Evolutionary conservation across 805 yeast species (phyloP).

Genomic region (Zygoascus ofunaensis): DNA sequence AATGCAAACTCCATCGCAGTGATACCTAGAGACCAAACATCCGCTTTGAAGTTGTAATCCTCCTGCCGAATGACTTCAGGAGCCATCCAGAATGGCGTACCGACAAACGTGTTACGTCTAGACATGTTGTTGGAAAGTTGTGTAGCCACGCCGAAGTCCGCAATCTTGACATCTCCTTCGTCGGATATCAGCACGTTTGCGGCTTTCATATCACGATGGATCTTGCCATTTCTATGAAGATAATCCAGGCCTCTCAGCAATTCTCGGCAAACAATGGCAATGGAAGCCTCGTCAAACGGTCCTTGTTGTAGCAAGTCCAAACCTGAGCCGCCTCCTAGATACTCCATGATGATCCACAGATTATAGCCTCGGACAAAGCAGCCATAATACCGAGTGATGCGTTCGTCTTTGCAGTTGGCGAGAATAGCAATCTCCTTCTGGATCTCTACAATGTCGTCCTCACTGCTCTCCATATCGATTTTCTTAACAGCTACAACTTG

Average conservation of each 20-base stretch:
- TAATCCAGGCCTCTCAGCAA: slow-evolving; percentile 54
- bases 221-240: slow-evolving; percentile 60
- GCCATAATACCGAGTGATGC: slow-evolving; percentile 61
- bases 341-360: slow-evolving; percentile 77
- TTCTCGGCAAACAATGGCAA: slow-evolving; percentile 46
- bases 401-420: slow-evolving; percentile 53
- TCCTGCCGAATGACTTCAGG: slow-evolving; percentile 95
- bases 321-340: slow-evolving; percentile 68
- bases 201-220: slow-evolving; percentile 90
- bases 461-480: slow-evolving; percentile 58
- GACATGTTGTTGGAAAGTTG: slow-evolving; percentile 51
- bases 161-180: slow-evolving; percentile 71
- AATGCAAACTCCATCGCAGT: slow-evolving; percentile 64
- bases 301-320: slow-evolving; percentile 44
- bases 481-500: slow-evolving; percentile 23
- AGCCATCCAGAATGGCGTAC: slow-evolving; percentile 89
- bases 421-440: slow-evolving; percentile 63
- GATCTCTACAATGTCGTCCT: slow-evolving; percentile 63
- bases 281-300: slow-evolving; percentile 46
- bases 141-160: slow-evolving; percentile 95
- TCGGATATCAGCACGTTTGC: slow-evolving; percentile 74
- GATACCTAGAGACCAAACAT: slow-evolving; percentile 73
- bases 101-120: slow-evolving; percentile 38
- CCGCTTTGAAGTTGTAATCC: slow-evolving; percentile 61
- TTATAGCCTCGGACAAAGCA: slow-evolving; percentile 61